phyloP scores from a whole-genome alignment of 225 moss, liverwort and hornwort genomes.

The Marchantia paleacea region DNA sequence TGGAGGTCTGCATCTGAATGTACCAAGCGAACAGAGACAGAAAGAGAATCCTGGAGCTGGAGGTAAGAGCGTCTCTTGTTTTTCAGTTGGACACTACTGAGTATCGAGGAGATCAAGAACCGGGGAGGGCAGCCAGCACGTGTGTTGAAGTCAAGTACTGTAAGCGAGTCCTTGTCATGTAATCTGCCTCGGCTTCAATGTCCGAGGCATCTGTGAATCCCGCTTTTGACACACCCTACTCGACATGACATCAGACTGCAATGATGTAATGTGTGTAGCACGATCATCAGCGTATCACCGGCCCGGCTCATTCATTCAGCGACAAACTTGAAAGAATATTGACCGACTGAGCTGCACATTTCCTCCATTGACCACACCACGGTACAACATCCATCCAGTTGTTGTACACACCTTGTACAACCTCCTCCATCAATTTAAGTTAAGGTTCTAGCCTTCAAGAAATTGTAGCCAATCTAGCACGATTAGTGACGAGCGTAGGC shows the following conservation, averaged over 20 bases:
- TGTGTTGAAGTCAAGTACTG: too few relatives aligned
- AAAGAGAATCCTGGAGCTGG: too few relatives aligned
- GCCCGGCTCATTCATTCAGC: not conserved
- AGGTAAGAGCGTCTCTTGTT: too few relatives aligned
- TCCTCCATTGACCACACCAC: not conserved
- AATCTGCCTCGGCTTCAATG: too few relatives aligned
- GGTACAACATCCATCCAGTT: not conserved
- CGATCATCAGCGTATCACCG: too few relatives aligned
- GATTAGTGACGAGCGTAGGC: not conserved
- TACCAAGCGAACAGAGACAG: too few relatives aligned
- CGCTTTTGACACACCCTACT: not conserved
- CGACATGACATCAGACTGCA: not conserved
- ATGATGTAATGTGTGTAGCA: not conserved
- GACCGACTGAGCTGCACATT: not conserved
- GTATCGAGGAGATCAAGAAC: too few relatives aligned
- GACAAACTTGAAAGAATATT: not conserved
- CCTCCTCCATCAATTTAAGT: not conserved
- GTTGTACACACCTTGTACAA: not conserved
- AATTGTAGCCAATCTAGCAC: not conserved
- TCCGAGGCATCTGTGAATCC: not conserved
- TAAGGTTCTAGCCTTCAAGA: not conserved
- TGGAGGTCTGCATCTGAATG: too few relatives aligned
- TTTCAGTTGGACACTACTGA: too few relatives aligned
- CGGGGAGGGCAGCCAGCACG: too few relatives aligned
- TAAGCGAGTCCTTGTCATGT: too few relatives aligned